phyloP scores from a whole-genome alignment of 139 green algal species.

The Trebouxia sp. region DNA sequence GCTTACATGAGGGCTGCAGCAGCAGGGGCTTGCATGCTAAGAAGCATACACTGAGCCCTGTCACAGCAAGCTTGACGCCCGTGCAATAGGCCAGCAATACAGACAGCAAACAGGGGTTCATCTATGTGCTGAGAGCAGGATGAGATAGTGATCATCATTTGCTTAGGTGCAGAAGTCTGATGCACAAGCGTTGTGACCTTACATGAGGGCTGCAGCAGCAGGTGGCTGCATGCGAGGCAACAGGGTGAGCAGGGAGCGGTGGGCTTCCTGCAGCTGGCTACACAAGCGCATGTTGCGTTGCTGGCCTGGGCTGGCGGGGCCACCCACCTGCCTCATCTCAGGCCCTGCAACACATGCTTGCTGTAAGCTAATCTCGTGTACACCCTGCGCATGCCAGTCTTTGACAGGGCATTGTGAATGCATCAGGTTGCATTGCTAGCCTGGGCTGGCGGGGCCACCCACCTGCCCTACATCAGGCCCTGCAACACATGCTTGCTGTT shows the following conservation, averaged over 20 bases:
- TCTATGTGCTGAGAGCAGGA: too few species aligned
- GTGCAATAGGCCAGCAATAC: background rate
- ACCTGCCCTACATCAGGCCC: slow-evolving; percentile 71
- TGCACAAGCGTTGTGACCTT: too few species aligned
- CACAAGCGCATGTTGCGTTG: slow-evolving; percentile 83
- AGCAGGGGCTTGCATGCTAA: slow-evolving; percentile 50
- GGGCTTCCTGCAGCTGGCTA: slow-evolving; percentile 81
- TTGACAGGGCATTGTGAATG: too few species aligned
- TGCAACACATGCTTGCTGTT: too few species aligned
- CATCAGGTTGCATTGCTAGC: slow-evolving; percentile 87
- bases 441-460: slow-evolving; percentile 42
- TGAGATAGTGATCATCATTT: too few species aligned
- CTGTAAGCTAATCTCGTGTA: too few species aligned
- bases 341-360: too few species aligned
- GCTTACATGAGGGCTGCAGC: slow-evolving; percentile 34
- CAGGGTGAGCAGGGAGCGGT: slow-evolving; percentile 58
- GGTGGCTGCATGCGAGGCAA: slow-evolving; percentile 49
- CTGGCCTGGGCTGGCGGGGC: slow-evolving; percentile 61
- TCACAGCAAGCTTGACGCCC: too few species aligned
- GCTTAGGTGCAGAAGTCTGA: too few species aligned
- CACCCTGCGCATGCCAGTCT: too few species aligned
- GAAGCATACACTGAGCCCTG: too few species aligned
- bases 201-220: slow-evolving; percentile 56
- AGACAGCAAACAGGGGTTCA: too few species aligned
- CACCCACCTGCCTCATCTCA: slow-evolving; percentile 60